These are phyloP conservation scores for Dittrichia graveolens DNA, from an alignment of 129 eudicot genomes.

Conservation along the genomic window DNA sequence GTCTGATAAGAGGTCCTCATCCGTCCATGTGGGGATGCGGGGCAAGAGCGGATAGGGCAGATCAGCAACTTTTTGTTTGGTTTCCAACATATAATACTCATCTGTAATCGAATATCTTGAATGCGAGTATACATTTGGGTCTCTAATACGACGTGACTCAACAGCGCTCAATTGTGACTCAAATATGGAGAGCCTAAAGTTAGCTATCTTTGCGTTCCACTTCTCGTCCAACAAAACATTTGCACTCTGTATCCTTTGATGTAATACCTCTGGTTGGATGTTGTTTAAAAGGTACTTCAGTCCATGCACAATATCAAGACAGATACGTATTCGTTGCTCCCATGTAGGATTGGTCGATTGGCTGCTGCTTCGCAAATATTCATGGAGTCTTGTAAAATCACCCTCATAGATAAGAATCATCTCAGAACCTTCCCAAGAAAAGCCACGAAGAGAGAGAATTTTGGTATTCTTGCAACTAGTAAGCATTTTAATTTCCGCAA, in stretches of 20 bases:
- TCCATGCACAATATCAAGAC: neutral
- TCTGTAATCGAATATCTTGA: neutral
- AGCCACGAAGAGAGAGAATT: neutral
- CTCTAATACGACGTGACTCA: no score
- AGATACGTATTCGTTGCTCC: conserved; percentile 4
- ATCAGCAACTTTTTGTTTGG: no score
- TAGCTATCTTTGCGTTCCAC: neutral
- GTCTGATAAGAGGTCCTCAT: neutral
- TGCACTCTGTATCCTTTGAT: neutral
- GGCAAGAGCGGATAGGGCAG: no score
- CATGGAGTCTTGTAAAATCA: neutral
- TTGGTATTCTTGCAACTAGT: conserved; percentile 3
- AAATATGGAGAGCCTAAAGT: neutral
- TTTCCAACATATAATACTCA: no score
- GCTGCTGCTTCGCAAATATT: neutral
- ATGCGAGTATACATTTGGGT: neutral
- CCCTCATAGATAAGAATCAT: conserved; percentile 13
- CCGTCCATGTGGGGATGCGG: neutral
- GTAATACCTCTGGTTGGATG: neutral
- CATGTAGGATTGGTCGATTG: neutral
- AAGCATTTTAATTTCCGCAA: neutral
- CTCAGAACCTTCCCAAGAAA: neutral
- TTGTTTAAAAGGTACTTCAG: neutral
- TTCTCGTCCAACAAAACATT: neutral
- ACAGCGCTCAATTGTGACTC: neutral